Percentiles rank a stretch among this genome's conserved stretches.
Conservation (phyloP, 2,329 filamentous ascomycete genomes). For the Triangularia setosa region DNA sequence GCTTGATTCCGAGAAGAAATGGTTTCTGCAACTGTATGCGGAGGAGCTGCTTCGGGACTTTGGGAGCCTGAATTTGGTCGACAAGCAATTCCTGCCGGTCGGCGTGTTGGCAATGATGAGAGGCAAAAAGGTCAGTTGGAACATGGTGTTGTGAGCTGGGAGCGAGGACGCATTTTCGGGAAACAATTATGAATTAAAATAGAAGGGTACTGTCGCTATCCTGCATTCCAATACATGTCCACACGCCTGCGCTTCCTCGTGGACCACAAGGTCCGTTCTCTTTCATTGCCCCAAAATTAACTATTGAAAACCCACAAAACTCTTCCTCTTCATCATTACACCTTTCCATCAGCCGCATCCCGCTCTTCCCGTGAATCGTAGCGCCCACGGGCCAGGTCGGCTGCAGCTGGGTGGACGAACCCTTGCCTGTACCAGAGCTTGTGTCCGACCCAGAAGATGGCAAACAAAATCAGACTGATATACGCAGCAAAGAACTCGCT, state of each 20-base stretch:
- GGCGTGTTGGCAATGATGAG: conserved; percentile 38
- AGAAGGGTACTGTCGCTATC: conserved; percentile 9
- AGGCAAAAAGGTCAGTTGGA: conserved; percentile 39
- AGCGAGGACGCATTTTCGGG: not conserved
- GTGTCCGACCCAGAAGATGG: conserved; percentile 56
- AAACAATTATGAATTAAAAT: conserved; percentile 5
- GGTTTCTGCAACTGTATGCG: conserved; percentile 33
- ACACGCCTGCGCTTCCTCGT: not conserved
- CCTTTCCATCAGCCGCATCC: conserved; percentile 9
- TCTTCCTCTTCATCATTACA: not conserved
- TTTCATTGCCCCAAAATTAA: not conserved
- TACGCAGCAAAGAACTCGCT: conserved; percentile 62
- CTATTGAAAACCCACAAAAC: not conserved
- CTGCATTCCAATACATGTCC: conserved; percentile 7
- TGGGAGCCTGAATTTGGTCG: conserved; percentile 37
- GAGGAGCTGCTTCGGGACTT: conserved; percentile 33
- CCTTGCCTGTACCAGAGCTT: conserved; percentile 45
- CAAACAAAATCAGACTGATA: conserved; percentile 61
- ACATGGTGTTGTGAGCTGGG: conserved; percentile 34
- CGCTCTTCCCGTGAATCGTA: conserved; percentile 14
- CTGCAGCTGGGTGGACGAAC: conserved; percentile 27
- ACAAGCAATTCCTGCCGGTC: conserved; percentile 37
- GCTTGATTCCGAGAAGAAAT: conserved; percentile 30
- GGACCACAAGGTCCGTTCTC: not conserved
- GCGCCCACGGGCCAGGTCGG: conserved; percentile 25